A percentile compares a stretch with the other conserved stretches of the same genome.
Evolutionary conservation across 345 rosid species (phyloP).

Genomic region (Eucalyptus caleyi): DNA sequence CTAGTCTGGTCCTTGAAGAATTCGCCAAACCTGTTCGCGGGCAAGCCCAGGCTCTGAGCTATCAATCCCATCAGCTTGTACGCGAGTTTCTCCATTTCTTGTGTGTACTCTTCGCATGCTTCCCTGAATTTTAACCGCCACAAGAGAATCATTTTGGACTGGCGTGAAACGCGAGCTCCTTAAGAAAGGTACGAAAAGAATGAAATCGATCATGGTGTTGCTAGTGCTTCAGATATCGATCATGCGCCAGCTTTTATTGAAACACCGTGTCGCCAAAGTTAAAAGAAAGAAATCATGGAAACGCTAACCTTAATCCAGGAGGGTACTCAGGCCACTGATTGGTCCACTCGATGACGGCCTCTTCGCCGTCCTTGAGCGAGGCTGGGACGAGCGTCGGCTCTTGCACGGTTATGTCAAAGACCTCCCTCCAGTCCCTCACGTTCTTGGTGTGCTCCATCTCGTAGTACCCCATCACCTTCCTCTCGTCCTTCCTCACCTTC

Average conservation of each 20-base stretch:
- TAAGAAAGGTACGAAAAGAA: not conserved
- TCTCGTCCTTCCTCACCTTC: conserved; percentile 42
- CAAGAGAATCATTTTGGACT: too few species aligned
- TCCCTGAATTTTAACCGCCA: conserved; percentile 12
- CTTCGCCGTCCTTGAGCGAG: conserved; percentile 20
- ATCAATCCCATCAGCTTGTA: conserved; percentile 31
- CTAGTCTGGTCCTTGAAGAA: conserved; percentile 45
- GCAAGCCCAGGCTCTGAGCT: conserved; percentile 48
- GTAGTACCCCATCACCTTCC: conserved; percentile 36
- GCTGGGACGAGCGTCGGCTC: conserved; percentile 45
- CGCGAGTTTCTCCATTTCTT: conserved; percentile 36
- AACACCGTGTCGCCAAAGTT: not conserved
- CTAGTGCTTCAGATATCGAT: not conserved
- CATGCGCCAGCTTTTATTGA: not conserved
- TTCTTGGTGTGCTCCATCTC: conserved; percentile 60
- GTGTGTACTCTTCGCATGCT: conserved; percentile 26
- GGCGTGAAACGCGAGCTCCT: not conserved
- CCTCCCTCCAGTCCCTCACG: conserved; percentile 60
- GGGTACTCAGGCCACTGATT: conserved; percentile 55
- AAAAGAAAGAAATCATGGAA: not conserved
- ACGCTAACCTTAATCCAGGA: conserved; percentile 23
- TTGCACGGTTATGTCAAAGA: conserved; percentile 37
- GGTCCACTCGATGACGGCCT: conserved; percentile 6
- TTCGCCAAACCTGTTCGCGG: conserved; percentile 22
- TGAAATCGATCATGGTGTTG: not conserved